A percentile compares a stretch with the other conserved stretches of the same genome.
These are phyloP conservation scores for Casuarina equisetifolia DNA, from an alignment of 306 rosid genomes.

Conservation along the genomic window DNA sequence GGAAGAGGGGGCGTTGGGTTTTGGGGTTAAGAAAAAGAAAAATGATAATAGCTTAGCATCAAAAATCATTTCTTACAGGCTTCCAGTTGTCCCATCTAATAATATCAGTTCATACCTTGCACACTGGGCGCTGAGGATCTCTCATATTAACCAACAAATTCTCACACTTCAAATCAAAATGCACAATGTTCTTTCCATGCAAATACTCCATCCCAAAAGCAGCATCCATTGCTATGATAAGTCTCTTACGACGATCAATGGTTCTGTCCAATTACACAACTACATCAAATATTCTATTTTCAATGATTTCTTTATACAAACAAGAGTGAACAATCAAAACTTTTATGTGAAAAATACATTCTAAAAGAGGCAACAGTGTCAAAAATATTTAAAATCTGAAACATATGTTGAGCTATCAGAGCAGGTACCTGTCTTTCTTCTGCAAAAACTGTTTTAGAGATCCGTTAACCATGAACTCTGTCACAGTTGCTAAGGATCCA, in stretches of 20 bases:
- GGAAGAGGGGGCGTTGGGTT: too few species aligned
- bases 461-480: conserved; percentile 98
- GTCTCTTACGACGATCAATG: conserved; percentile 95
- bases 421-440: conserved; percentile 88
- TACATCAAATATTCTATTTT: conserved; percentile 21
- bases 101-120: conserved; percentile 63
- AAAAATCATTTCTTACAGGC: background rate
- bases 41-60: background rate
- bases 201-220: conserved; percentile 99
- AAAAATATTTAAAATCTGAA: conserved; percentile 21
- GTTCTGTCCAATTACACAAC: conserved; percentile 61
- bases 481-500: conserved; percentile 94
- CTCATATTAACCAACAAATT: conserved; percentile 96
- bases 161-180: conserved; percentile 98
- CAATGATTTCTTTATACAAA: conserved; percentile 8
- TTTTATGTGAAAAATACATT: conserved; percentile 19
- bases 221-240: conserved; percentile 98
- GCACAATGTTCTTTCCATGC: conserved; percentile 94
- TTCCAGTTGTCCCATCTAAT: background rate
- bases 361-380: conserved; percentile 8
- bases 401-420: background rate
- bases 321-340: conserved; percentile 7
- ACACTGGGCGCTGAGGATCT: conserved; percentile 96
- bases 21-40: background rate
- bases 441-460: conserved; percentile 96